Base-by-base conservation (phyloP, 495 filamentous ascomycete species). In the Staphylotrichum longicolle region DNA sequence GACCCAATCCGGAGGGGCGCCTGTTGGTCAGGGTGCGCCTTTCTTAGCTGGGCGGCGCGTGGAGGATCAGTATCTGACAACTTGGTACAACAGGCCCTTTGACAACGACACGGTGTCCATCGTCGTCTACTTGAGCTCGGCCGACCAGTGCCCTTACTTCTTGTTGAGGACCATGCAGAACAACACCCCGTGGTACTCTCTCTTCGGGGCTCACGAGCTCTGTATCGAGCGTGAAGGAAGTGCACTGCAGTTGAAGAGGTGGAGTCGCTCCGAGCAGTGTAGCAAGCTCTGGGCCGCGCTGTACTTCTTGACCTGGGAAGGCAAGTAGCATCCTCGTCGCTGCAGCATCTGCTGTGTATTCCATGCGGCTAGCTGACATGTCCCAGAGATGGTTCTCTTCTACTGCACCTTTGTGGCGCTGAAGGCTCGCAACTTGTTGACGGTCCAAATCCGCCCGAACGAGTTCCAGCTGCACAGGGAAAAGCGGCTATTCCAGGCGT, bases 331-430 rank as follows among this genome's bases (percentile, higher is more conserved):
- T 11, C 20, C 20, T 27, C 20, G 1, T 27, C 20, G 20, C 20
- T 27, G 20, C 20, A 27, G 20, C 20, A 27, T 27, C 20, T 27
- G 20, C 20, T 4, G 10, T 15, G 5, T 4, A 6, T 3, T n/a
- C 7, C 27, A 35, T 32, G 12, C n/a, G 2, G 5, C 14, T 37
- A 30, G 40, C 48, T 54, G 15, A 58, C 33, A 4, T 5, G 14
- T 27, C 1, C 32, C 44, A 81, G 79, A 82, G 61, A 85, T 96
- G 85, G 88, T 91, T 11, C 75, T 90, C 1, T 94, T 96, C 70
- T 89, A 88, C 71, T 87, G 83, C 72, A 84, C 86, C 0, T 89
- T 93, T 66, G 73, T 90, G 33, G 86, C 88, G 0, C 80, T 96
- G 59, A 91, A 91, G 68, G 80, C 84, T 12, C 84, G 90, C 52